A percentile compares a stretch with the other conserved stretches of the same genome.
phyloP scores from a whole-genome alignment of 2,329 filamentous ascomycete genomes.

The Phialocephala sp. region DNA sequence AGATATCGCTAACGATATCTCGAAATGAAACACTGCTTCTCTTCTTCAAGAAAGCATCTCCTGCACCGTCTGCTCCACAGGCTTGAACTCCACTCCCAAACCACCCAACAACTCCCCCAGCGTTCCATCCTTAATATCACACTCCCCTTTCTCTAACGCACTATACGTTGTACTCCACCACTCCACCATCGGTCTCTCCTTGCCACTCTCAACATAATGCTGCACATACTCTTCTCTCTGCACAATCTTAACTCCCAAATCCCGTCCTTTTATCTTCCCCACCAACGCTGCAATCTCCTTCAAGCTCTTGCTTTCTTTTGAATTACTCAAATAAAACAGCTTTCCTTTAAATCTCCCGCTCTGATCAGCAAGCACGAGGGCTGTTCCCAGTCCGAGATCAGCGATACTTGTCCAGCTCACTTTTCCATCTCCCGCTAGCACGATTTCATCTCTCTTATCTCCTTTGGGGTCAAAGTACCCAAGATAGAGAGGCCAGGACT shows the following conservation, averaged over 20 bases:
- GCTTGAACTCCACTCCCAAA: slow-evolving; percentile 23
- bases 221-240: slow-evolving; percentile 31
- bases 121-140: slow-evolving; percentile 33
- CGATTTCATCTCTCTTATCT: slow-evolving; percentile 33
- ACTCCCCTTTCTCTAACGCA: slow-evolving; percentile 33
- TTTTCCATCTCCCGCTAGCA: slow-evolving; percentile 37
- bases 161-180: slow-evolving; percentile 36
- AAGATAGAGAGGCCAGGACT: slow-evolving; percentile 38
- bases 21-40: neutral
- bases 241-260: slow-evolving; percentile 30
- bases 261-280: slow-evolving; percentile 22
- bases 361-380: slow-evolving; percentile 31
- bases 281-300: slow-evolving; percentile 32
- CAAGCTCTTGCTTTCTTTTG: slow-evolving; percentile 21
- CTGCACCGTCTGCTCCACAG: slow-evolving; percentile 32
- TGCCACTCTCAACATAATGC: slow-evolving; percentile 31
- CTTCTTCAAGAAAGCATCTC: slow-evolving; percentile 25
- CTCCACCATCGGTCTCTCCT: slow-evolving; percentile 28
- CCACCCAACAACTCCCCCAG: slow-evolving; percentile 28
- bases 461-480: slow-evolving; percentile 31
- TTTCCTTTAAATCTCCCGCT: slow-evolving; percentile 27
- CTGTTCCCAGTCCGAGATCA: slow-evolving; percentile 35
- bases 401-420: slow-evolving; percentile 36
- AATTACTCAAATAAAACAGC: slow-evolving; percentile 31
- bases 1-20: no score